Conservation (phyloP, 2,329 filamentous ascomycete species). For the Aureobasidium sp. region DNA sequence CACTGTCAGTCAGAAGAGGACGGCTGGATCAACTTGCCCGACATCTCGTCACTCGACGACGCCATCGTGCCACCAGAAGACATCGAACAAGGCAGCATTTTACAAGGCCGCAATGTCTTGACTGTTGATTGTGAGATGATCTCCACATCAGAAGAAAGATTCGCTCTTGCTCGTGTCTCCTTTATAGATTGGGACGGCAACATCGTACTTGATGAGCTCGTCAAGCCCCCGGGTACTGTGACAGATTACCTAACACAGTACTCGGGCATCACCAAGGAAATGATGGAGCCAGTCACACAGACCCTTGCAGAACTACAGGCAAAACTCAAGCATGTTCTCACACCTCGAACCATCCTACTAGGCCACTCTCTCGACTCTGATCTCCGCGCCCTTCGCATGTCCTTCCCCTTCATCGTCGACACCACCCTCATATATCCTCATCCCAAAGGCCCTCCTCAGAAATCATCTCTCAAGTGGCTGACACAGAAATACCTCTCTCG, state of each 20-base stretch:
- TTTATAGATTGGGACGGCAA: constrained; percentile 79
- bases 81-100: constrained; percentile 74
- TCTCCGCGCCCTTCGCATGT: constrained; percentile 73
- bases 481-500: constrained; percentile 76
- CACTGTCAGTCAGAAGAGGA: constrained; percentile 44
- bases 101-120: constrained; percentile 69
- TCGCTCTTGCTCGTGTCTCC: constrained; percentile 83
- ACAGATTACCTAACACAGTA: constrained; percentile 78
- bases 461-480: constrained; percentile 85
- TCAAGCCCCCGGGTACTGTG: constrained; percentile 84
- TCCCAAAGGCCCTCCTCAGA: constrained; percentile 79
- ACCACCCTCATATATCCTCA: constrained; percentile 88
- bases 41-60: constrained; percentile 58
- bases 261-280: constrained; percentile 85
- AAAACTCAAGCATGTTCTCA: constrained; percentile 59
- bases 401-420: constrained; percentile 90
- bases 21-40: constrained; percentile 75
- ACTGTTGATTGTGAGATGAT: constrained; percentile 98
- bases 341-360: constrained; percentile 64
- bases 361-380: constrained; percentile 80
- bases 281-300: constrained; percentile 77
- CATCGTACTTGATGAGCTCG: constrained; percentile 78
- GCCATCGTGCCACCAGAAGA: constrained; percentile 50
- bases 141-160: constrained; percentile 65
- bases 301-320: constrained; percentile 76